Conservation (phyloP, 257 asterid species). For the Solanum bulbocastanum region DNA sequence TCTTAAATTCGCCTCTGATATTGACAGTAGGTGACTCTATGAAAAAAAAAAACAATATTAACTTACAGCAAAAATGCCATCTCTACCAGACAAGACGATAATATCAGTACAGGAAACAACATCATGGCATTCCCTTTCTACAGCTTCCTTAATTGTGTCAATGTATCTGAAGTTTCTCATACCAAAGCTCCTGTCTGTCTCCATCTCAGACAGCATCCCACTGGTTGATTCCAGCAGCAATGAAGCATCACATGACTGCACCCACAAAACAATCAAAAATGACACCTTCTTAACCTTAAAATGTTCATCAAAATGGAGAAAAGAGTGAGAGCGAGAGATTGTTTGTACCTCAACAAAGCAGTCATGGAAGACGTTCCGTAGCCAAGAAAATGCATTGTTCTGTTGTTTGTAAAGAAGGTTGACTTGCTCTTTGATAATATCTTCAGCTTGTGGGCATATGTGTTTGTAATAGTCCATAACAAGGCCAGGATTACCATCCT, state of each 20-base stretch:
- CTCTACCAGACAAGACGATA: slow-evolving; percentile 80
- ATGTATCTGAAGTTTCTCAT: slow-evolving; percentile 88
- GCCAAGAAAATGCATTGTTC: slow-evolving; percentile 97
- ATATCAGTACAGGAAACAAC: slow-evolving; percentile 87
- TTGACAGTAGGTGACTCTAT: neutral
- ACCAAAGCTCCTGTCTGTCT: slow-evolving; percentile 81
- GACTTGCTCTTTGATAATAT: slow-evolving; percentile 79
- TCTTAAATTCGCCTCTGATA: neutral
- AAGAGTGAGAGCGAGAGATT: neutral
- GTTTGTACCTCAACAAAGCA: slow-evolving; percentile 70
- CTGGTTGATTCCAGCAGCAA: slow-evolving; percentile 82
- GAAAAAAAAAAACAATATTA: neutral
- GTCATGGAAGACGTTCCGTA: slow-evolving; percentile 91
- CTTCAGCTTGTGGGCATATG: slow-evolving; percentile 91
- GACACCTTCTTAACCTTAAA: neutral
- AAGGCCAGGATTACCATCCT: slow-evolving; percentile 27
- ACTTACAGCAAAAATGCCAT: slow-evolving; percentile 57
- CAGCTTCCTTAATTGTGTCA: slow-evolving; percentile 69
- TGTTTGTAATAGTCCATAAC: slow-evolving; percentile 63
- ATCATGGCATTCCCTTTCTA: slow-evolving; percentile 89
- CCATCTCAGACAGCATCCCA: slow-evolving; percentile 74
- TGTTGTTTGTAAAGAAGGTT: slow-evolving; percentile 89
- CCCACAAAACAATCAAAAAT: slow-evolving; percentile 10
- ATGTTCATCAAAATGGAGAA: neutral
- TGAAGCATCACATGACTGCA: slow-evolving; percentile 96